Evolutionary conservation across 2,329 filamentous ascomycete genomes (phyloP).

Genomic region (Stagonosporopsis vannaccii): DNA sequence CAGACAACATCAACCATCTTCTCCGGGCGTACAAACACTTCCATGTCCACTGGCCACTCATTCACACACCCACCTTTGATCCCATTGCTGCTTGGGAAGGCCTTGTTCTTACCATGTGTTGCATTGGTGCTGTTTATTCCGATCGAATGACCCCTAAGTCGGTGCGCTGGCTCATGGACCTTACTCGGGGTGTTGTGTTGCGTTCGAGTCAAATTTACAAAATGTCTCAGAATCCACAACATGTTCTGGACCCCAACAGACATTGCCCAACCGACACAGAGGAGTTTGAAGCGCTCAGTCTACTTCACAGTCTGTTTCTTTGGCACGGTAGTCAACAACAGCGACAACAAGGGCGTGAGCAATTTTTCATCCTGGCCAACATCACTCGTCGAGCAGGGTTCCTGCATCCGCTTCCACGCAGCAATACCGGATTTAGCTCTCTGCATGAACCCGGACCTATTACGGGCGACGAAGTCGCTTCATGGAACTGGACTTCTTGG

Average conservation of each 20-base stretch:
- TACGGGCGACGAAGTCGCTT: constrained; percentile 54
- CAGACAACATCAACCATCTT: constrained; percentile 74
- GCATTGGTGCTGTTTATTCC: constrained; percentile 78
- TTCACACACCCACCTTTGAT: constrained; percentile 76
- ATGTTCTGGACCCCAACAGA: constrained; percentile 52
- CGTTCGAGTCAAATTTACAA: constrained; percentile 62
- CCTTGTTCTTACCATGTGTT: constrained; percentile 73
- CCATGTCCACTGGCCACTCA: constrained; percentile 75
- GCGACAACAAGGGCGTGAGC: constrained; percentile 67
- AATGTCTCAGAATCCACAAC: constrained; percentile 44
- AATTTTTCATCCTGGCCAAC: constrained; percentile 64
- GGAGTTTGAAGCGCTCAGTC: constrained; percentile 71
- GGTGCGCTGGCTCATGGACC: constrained; percentile 73
- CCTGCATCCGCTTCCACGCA: constrained; percentile 60
- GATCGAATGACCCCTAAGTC: constrained; percentile 65
- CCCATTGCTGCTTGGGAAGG: constrained; percentile 71
- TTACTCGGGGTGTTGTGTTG: constrained; percentile 66
- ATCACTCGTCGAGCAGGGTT: constrained; percentile 66
- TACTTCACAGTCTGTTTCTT: constrained; percentile 68
- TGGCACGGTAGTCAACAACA: constrained; percentile 76
- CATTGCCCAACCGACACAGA: constrained; percentile 59
- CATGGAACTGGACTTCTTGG: constrained; percentile 73
- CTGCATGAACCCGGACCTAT: constrained; percentile 64
- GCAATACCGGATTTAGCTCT: constrained; percentile 61
- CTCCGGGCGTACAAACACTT: constrained; percentile 75